Evolutionary conservation across 2,329 filamentous ascomycete genomes (phyloP), one percentile per base, ranked within the genome.

Genomic region (Diplodia scrobiculata): DNA sequence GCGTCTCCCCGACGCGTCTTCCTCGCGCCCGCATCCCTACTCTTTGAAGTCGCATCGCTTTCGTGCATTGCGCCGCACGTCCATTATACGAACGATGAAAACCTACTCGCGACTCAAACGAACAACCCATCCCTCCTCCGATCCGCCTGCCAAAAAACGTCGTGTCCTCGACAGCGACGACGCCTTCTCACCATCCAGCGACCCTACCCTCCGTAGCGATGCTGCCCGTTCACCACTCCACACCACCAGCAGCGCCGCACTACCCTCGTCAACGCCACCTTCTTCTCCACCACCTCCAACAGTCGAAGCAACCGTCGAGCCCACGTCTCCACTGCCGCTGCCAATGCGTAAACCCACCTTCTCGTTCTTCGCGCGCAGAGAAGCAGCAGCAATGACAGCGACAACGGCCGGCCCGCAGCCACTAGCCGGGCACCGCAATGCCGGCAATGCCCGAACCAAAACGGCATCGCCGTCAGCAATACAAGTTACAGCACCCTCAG

Each of bases 261-360:
- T 32, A 10, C 45, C 47, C 6, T 60, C 64, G 0, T 66, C 64
- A 19, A 60, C 64, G 3, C 64, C 64, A 7, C 64, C 64, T 7
- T 66, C 64, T 3, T 66, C 83, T 41, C 83, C 83, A 3, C 83
- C 83, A 3, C 84, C 83, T 10, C 84, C 82, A 66, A 81, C 83
- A 3, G 1, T 5, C 5, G 34, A 13, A 25, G 17, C 27, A 63
- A 82, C 83, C 41, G 2, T 79, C 78, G 19, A 73, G 78, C 58
- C 79, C 72, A 77, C 71, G 78, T 74, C 14, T 78, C 77, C n/a
- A 79, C 79, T 13, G 77, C 76, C 41, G 73, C 75, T 47, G 79
- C 62, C 78, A 62, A 77, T 76, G 34, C 77, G 79, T 51, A 82
- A 81, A 70, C 79, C 80, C 0, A 79, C 79, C 3, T 82, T 82